phyloP scores from a whole-genome alignment of 352 stramenopile genomes.

The Phytopythium mirpurense region DNA sequence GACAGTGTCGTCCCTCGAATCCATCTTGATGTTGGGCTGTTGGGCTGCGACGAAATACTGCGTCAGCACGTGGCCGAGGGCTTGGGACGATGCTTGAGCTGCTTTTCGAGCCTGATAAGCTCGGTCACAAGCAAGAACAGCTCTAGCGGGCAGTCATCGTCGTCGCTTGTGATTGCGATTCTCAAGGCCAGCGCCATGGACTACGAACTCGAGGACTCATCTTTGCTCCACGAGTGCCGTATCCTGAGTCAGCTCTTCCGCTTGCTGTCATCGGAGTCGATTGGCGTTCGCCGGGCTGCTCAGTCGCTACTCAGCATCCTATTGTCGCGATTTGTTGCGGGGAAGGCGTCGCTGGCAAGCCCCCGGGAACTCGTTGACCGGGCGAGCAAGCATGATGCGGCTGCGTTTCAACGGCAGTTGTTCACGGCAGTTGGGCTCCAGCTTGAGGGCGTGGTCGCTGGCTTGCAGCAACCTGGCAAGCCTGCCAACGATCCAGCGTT shows the following conservation, averaged over 20 bases:
- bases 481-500: neutral
- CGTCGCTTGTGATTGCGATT: conserved; percentile 32
- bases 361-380: conserved; percentile 5
- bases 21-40: conserved; percentile 50
- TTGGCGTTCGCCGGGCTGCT: conserved; percentile 38
- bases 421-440: conserved; percentile 65
- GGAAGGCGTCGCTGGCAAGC: conserved; percentile 15
- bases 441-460: conserved; percentile 41
- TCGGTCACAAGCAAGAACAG: neutral
- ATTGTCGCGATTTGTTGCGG: conserved; percentile 55
- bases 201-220: conserved; percentile 72
- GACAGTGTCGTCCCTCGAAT: conserved; percentile 23
- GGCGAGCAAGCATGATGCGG: conserved; percentile 27
- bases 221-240: conserved; percentile 60
- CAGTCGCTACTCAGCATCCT: conserved; percentile 57
- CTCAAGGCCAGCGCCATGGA: conserved; percentile 60
- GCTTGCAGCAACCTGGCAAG: conserved; percentile 7
- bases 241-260: conserved; percentile 48
- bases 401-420: conserved; percentile 59
- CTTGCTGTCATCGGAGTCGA: conserved; percentile 38
- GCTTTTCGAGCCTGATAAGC: conserved; percentile 26
- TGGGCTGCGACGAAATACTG: conserved; percentile 42
- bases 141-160: conserved; percentile 1
- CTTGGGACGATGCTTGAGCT: conserved; percentile 37
- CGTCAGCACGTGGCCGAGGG: conserved; percentile 41